phyloP scores from a whole-genome alignment of 768 basidiomycete genomes.

The Russula sp. region DNA sequence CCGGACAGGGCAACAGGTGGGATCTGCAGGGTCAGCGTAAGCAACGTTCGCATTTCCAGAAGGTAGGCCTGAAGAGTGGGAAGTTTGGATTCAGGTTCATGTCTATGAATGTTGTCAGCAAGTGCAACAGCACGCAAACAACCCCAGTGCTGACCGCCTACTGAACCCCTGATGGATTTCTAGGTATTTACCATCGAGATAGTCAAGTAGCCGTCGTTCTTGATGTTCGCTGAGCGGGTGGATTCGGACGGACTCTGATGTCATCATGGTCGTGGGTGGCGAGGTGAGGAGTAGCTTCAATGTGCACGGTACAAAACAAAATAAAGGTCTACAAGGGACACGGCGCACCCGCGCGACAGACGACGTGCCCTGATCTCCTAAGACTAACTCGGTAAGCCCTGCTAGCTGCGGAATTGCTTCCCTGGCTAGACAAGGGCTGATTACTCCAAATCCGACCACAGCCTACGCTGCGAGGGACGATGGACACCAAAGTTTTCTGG shows the following conservation, averaged over 20 bases:
- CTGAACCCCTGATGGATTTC: slow-evolving; percentile 66
- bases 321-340: slow-evolving; percentile 67
- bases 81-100: slow-evolving; percentile 48
- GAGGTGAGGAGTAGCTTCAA: not conserved
- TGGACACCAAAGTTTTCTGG: slow-evolving; percentile 90
- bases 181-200: slow-evolving; percentile 63
- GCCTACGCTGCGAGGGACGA: slow-evolving; percentile 63
- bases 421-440: slow-evolving; percentile 80
- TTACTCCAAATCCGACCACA: slow-evolving; percentile 75
- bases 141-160: slow-evolving; percentile 56
- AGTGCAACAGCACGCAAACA: not conserved
- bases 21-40: slow-evolving; percentile 66
- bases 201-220: slow-evolving; percentile 61
- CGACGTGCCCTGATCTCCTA: slow-evolving; percentile 82
- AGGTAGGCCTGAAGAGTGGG: slow-evolving; percentile 62
- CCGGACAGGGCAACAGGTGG: slow-evolving; percentile 72
- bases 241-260: not conserved
- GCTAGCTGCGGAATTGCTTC: slow-evolving; percentile 92
- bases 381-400: slow-evolving; percentile 88
- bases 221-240: slow-evolving; percentile 39
- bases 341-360: slow-evolving; percentile 80
- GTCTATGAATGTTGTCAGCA: slow-evolving; percentile 33
- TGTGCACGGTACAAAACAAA: slow-evolving; percentile 39
- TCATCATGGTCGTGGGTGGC: slow-evolving; percentile 1
- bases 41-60: slow-evolving; percentile 50